Base-by-base conservation (phyloP, 73 alveolate species). In the Diophrys appendiculata region DNA sequence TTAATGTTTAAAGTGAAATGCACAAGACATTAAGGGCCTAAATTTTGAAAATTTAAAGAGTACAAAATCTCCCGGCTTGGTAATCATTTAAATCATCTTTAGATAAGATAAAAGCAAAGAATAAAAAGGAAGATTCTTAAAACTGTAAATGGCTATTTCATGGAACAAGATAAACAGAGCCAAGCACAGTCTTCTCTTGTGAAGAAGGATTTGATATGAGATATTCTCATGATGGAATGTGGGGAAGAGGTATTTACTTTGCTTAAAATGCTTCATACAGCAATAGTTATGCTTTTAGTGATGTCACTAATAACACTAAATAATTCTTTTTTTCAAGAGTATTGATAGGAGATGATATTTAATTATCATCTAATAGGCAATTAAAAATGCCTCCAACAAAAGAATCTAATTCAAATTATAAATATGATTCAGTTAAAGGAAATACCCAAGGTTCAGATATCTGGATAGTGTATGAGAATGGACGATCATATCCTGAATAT, bases 221-320 rank as follows among this genome's bases (percentile, higher is more conserved):
- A 1, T 72, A 18, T 43, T 64, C 86, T 22, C 34, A 33, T 13
- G 67, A 26, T 23, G 91, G 91, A 65, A 31, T 65, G 87, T 83
- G 91, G 91, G 91, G 91, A n/a, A 26, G 26, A 52, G 91, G 86
- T 5, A 29, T 65, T 23, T 83, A 83, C 73, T 83, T 83, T 53
- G 86, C 91, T 14, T 29, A 14, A 23, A 83, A 65, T 11, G 71
- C 78, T 1, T n/a, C 70, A 1, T 76, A 83, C 64, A 30, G 77
- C 28, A 23, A 76, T 30, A 1, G 2, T 25, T 83, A 83, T 73
- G 1, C 73, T 18, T 29, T 67, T 69, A 32, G n/a, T 0, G 33
- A 25, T 30, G 54, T 22, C 0, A 26, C 31, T 23, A 8, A 5
- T 28, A 80, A 69, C 0, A 43, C 52, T 0, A 14, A 11, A 11